Base-by-base conservation (phyloP, 257 asterid genomes). In the Perilla frutescens region DNA sequence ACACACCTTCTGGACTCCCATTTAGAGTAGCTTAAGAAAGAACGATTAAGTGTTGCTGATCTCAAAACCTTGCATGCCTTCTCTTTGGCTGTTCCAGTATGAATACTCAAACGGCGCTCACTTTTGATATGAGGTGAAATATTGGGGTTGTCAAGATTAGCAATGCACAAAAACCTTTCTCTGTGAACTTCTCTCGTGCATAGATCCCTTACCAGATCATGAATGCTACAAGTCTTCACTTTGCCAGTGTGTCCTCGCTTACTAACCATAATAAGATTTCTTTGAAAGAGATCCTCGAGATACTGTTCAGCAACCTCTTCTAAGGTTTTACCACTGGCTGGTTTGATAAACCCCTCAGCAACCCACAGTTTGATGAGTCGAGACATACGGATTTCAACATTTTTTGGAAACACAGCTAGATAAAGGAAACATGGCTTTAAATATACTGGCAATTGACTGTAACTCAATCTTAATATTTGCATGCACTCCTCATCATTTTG, bases 141-240 rank as follows among this genome's bases (percentile, higher is more conserved):
- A 1, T 13, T 48, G 47, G 32, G 59, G 39, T 34, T 6, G 41
- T 41, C 69, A 63, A 41, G 54, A 13, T 63, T 67, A 3, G 59
- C 14, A 49, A 20, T 39, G 59, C 8, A 41, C 3, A 67, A 4
- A 50, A 67, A 50, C 4, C 34, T 50, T 3, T 67, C 45, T 34
- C 36, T 67, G 15, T 20, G 3, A 39, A 64, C 66, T 66, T 78
- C 65, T 13, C 6, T 67, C 13, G 44, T 6, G 43, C 82, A 72
- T 31, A 72, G 11, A 14, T 78, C 78, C 14, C 75, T 44, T 50
- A 72, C 12, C 8, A 72, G 56, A 72, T 78, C 75, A 60, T 78
- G 82, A 7, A 78, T 72, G 3, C 51, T 43, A 31, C 79, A 78
- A 2, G 50, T 6, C 20, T 47, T 20, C 11, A 73, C 43, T 36